Base-by-base conservation (phyloP, 768 basidiomycete species). In the Boletus eberwhitei region DNA sequence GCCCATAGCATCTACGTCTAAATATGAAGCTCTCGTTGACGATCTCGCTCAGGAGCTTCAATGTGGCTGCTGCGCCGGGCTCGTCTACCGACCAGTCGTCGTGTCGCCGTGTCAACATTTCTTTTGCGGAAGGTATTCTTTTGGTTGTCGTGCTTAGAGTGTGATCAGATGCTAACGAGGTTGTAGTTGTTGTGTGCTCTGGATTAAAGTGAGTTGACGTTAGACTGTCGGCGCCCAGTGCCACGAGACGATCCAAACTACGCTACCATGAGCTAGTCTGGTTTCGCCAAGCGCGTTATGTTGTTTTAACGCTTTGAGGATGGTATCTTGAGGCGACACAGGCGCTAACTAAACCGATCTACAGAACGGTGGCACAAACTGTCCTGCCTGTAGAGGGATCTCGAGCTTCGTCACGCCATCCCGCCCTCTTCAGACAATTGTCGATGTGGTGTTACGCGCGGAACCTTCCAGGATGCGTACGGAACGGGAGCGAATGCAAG, bases 81-180 rank as follows among this genome's bases (percentile, higher is more conserved):
- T 93, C 40, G 85, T 88, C 54, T 91, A 93, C 71, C 77, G 82
- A 55, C 91, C 91, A 3, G 90, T 93, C 16, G 74, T 91, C 29
- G 88, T 93, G 48, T 77, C 80, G 35, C 91, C 91, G 31, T 93
- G 91, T 68, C 88, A 92, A 62, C 91, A 93, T 76, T 91, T 88
- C 77, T 93, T 92, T 67, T 93, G 91, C 64, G 91, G 91, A 70
- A 91, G 90, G 89, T 90, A 71, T 54, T 73, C 61, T 46, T 11
- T 26, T 35, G 14, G 11, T 44, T 8, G 39, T 46, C 39, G 48
- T 48, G 3, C 47, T 32, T 3, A 16, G 2, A 9, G 9, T 44
- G 36, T 45, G 29, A 51, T 41, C 35, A 43, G 35, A 58, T 87
- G 82, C 69, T 93, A 84, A 64, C 51, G 11, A 58, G 17, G 35